Percentiles rank a stretch among this genome's conserved stretches.
These are phyloP conservation scores for Asterionellopsis glacialis DNA, from an alignment of 108 stramenopile genomes.

Conservation along the genomic window DNA sequence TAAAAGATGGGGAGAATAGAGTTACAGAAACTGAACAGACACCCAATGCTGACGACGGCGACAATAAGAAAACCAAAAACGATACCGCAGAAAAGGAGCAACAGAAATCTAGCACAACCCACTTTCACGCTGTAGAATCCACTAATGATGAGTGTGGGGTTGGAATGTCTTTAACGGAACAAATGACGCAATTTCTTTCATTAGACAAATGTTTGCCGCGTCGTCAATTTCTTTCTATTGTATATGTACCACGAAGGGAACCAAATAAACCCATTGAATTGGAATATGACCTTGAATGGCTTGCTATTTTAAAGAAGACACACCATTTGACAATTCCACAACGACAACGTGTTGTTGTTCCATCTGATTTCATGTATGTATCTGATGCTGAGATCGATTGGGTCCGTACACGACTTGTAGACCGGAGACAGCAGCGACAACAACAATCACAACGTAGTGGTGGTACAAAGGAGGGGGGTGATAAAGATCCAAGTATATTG, in stretches of 20 bases:
- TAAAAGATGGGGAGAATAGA: background rate
- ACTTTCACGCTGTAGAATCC: conserved; percentile 54
- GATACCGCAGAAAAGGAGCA: background rate
- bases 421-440: background rate
- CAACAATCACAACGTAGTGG: background rate
- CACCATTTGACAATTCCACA: conserved; percentile 43
- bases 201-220: conserved; percentile 97
- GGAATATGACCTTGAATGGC: conserved; percentile 85
- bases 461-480: background rate
- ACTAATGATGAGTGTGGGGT: conserved; percentile 19
- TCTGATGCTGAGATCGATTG: conserved; percentile 38
- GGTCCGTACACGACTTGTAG: conserved; percentile 23
- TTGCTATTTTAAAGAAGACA: conserved; percentile 76
- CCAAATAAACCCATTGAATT: conserved; percentile 25
- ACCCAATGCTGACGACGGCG: background rate
- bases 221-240: conserved; percentile 84
- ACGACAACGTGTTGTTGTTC: conserved; percentile 20
- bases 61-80: too few relatives aligned
- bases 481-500: conserved; percentile 5
- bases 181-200: conserved; percentile 92
- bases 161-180: conserved; percentile 54
- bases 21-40: background rate
- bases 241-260: conserved; percentile 40
- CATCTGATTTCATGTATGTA: conserved; percentile 19
- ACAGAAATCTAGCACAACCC: conserved; percentile 12